Base-by-base conservation (phyloP, 768 basidiomycete genomes). In the Kwoniella botswanensis region DNA sequence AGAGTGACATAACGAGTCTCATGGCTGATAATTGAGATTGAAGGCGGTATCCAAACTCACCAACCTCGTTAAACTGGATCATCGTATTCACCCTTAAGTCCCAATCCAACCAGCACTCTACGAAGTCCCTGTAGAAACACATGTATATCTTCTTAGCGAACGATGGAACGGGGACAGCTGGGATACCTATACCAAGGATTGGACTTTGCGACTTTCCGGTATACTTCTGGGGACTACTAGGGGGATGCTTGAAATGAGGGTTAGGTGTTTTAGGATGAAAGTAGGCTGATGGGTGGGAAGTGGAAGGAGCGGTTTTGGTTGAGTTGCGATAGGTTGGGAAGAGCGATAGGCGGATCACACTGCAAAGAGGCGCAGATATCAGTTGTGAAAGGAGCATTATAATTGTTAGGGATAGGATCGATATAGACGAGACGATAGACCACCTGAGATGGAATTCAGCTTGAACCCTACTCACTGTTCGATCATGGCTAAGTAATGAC, bases 61-160 rank as follows among this genome's bases (percentile, higher is more conserved):
- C 76, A 50, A 80, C 76, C 70, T 80, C 79, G 60, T 80, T 80
- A 56, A 80, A 80, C 44, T 80, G 65, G 0, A 80, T 74, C 54
- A 75, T 61, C 2, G 79, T 80, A 5, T 68, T 68, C 18, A 80
- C 67, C 13, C 69, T 71, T 35, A 80, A 46, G 22, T 77, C 73
- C 76, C 76, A 80, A 15, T 58, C 24, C 2, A 80, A 52, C 17
- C 77, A 60, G 24, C 68, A 54, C 17, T 74, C 76, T 41, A 75
- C 67, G 46, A 50, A 50, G 41, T 79, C 76, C 17, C 24, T 24
- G 7, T 67, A 69, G 11, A 77, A 1, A 59, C 41, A 58, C 10
- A 26, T 46, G 5, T 63, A 67, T 10, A 79, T 43, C 54, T 69
- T 52, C 6, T 41, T 44, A 5, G 62, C 21, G 65, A 76, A 79